These are phyloP conservation scores for Claviceps quebecensis DNA, from an alignment of 2,329 filamentous ascomycete species.

Conservation along the genomic window DNA sequence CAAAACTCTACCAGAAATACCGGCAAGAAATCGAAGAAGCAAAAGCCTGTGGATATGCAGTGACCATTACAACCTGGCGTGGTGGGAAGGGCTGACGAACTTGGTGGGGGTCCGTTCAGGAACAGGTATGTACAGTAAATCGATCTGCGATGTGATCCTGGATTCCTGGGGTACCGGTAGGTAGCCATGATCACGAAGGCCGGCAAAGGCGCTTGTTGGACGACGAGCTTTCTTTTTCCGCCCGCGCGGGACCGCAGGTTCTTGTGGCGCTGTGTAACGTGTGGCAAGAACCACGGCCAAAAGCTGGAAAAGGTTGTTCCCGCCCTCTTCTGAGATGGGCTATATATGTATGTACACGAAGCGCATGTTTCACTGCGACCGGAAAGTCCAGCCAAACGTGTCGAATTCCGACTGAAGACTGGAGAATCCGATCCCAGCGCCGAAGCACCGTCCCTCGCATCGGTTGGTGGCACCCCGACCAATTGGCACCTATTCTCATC, in stretches of 20 bases:
- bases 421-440: neutral
- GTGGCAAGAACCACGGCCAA: neutral
- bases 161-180: too few relatives aligned
- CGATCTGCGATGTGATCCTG: too few relatives aligned
- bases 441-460: neutral
- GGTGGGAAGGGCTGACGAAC: too few relatives aligned
- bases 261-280: neutral
- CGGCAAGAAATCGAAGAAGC: too few relatives aligned
- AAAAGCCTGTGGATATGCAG: too few relatives aligned
- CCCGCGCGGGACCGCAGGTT: neutral
- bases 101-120: too few relatives aligned
- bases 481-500: neutral
- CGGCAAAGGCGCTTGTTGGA: slow-evolving; percentile 2
- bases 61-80: too few relatives aligned
- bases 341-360: neutral
- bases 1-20: too few relatives aligned
- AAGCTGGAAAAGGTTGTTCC: neutral
- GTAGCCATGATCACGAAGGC: neutral
- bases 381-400: slow-evolving; percentile 3
- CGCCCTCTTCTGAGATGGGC: neutral
- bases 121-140: too few relatives aligned
- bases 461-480: neutral
- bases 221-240: neutral
- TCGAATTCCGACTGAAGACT: neutral
- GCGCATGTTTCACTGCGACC: slow-evolving; percentile 1